Conservation (phyloP, 2,329 filamentous ascomycete species). For the Phoma sp. region DNA sequence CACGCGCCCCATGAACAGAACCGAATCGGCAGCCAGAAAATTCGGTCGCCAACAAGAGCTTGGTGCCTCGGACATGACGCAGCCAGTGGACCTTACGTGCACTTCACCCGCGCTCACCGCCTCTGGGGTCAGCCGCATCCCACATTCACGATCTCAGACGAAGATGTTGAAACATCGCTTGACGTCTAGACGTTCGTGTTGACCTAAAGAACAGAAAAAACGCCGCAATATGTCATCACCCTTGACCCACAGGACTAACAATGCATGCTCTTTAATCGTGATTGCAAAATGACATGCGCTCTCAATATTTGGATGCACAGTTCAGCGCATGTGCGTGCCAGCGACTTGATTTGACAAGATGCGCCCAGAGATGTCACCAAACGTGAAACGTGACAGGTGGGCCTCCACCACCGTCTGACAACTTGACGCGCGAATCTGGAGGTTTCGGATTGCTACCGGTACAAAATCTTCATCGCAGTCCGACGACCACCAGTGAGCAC, state of each 20-base stretch:
- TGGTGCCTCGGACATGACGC: constrained; percentile 34
- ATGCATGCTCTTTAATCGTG: background rate
- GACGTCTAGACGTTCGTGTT: constrained; percentile 4
- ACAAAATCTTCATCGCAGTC: background rate
- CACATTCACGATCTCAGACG: constrained; percentile 18
- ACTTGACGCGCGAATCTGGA: constrained; percentile 5
- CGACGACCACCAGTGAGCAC: background rate
- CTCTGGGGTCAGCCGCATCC: constrained; percentile 39
- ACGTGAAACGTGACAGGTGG: constrained; percentile 32
- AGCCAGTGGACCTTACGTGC: constrained; percentile 22
- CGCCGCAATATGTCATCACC: background rate
- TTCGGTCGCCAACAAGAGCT: constrained; percentile 26
- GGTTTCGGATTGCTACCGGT: constrained; percentile 5
- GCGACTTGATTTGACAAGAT: constrained; percentile 4
- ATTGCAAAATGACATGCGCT: too few relatives aligned
- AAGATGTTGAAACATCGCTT: constrained; percentile 4
- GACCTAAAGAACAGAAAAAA: background rate
- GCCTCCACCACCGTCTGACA: constrained; percentile 18
- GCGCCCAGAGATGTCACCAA: constrained; percentile 13
- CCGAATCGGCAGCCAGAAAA: constrained; percentile 24
- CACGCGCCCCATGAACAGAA: constrained; percentile 29
- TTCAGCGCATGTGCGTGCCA: background rate
- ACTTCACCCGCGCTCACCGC: constrained; percentile 40
- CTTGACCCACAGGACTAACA: background rate
- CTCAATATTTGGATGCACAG: background rate